Percentiles rank a stretch among this genome's conserved stretches.
These are phyloP conservation scores for Ogataea paraovalis DNA, from an alignment of 805 yeast species.

Conservation along the genomic window DNA sequence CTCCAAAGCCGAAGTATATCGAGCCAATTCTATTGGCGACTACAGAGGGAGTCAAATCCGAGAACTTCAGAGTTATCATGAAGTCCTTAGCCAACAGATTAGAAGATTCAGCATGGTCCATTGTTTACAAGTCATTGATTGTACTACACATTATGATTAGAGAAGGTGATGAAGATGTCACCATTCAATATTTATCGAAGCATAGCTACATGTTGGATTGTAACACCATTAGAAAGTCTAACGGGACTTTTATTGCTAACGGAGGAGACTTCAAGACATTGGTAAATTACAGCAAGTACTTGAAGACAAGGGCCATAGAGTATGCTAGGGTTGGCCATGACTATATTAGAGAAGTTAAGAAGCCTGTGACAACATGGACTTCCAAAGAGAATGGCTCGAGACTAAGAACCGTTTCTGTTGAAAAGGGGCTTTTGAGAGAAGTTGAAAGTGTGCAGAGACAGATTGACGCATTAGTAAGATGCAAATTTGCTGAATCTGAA, in stretches of 20 bases:
- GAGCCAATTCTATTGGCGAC: conserved; percentile 86
- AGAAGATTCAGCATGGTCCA: conserved; percentile 84
- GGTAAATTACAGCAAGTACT: conserved; percentile 66
- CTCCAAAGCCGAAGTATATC: conserved; percentile 95
- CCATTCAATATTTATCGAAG: conserved; percentile 61
- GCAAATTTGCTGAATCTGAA: conserved; percentile 75
- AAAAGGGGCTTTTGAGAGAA: conserved; percentile 78
- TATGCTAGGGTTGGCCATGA: conserved; percentile 63
- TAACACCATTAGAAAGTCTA: conserved; percentile 30
- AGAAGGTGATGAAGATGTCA: conserved; percentile 81
- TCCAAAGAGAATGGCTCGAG: conserved; percentile 51
- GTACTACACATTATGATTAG: conserved; percentile 88
- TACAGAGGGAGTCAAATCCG: conserved; percentile 41
- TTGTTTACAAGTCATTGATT: conserved; percentile 79
- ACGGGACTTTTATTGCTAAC: conserved; percentile 30
- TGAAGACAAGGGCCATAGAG: conserved; percentile 65
- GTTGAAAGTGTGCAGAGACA: conserved; percentile 82
- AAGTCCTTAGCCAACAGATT: conserved; percentile 56
- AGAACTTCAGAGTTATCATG: conserved; percentile 67
- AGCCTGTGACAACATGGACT: conserved; percentile 26
- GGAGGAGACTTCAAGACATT: conserved; percentile 53
- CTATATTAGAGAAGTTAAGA: conserved; percentile 66
- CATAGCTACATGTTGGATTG: conserved; percentile 60
- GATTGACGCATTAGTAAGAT: conserved; percentile 68
- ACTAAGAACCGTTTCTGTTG: conserved; percentile 60